Conservation (phyloP, 2,329 filamentous ascomycete genomes). For the Ceratocystis alfenasii region DNA sequence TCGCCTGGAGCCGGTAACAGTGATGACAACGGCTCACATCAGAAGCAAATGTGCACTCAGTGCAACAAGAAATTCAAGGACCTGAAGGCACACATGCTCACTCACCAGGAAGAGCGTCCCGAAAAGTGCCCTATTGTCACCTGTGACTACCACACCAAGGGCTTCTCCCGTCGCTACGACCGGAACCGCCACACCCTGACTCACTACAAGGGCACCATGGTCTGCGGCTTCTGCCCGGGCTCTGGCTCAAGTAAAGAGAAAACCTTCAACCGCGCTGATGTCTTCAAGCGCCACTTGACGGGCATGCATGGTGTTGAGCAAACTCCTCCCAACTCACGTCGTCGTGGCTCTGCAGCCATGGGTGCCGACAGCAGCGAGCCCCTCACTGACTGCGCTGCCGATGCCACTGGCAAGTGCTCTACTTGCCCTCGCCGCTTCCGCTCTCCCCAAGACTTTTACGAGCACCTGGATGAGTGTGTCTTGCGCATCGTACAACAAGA, state of each 20-base stretch:
- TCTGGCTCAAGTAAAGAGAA: constrained; percentile 83
- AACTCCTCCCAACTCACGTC: constrained; percentile 80
- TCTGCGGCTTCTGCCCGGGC: constrained; percentile 86
- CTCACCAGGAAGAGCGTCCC: constrained; percentile 77
- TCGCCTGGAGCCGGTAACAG: constrained; percentile 41
- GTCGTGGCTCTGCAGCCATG: constrained; percentile 40
- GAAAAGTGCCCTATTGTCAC: constrained; percentile 90
- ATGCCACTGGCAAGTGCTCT: constrained; percentile 86
- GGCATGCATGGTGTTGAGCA: constrained; percentile 88
- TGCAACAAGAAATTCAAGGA: constrained; percentile 85
- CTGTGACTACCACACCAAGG: constrained; percentile 85
- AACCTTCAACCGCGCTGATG: constrained; percentile 88
- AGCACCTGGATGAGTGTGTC: constrained; percentile 77
- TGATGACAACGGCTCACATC: constrained; percentile 53
- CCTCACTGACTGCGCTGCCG: constrained; percentile 57
- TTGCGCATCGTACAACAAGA: constrained; percentile 60
- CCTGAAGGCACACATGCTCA: constrained; percentile 86
- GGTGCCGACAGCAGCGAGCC: constrained; percentile 40
- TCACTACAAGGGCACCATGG: constrained; percentile 96
- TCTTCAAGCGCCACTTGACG: constrained; percentile 89
- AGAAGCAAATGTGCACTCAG: constrained; percentile 51
- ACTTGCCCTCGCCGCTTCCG: constrained; percentile 84
- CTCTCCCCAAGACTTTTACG: constrained; percentile 95
- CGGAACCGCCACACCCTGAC: constrained; percentile 90
- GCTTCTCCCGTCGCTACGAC: constrained; percentile 90